Base-by-base conservation (phyloP, 768 basidiomycete genomes). In the Amanita molliuscula region DNA sequence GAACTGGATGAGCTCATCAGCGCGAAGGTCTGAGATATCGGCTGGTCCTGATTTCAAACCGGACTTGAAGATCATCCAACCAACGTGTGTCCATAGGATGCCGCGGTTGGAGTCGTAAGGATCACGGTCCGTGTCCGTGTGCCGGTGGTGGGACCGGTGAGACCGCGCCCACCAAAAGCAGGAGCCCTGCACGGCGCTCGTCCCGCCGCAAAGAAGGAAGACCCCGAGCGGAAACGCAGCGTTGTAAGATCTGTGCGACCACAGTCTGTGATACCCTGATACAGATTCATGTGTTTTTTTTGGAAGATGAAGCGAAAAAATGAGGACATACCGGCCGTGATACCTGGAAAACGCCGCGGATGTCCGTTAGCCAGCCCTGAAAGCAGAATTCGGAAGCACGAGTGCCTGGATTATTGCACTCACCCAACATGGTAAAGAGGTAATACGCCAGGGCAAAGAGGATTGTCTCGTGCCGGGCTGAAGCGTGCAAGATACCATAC, bases 131-230 rank as follows among this genome's bases (percentile, higher is more conserved):
- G 87, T 90, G 66, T 92, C 88, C 55, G 88, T 89, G 58, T 90
- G 75, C 54, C 85, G 80, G 61, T 88, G 87, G 61, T 88, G 87
- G 29, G 87, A 85, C 50, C 88, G 81, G 65, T 92, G 88, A 6
- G 83, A 78, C 44, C 84, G 76, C 13, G 84, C 79, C 88, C 88
- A 92, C 87, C 88, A 92, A 60, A 77, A 81, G 65, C 87, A 87
- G 11, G 88, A 90, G 0, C 88, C 88, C 67, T 92, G 82, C 3
- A 89, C 86, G 3, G 88, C 86, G 60, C 88, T 89, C 28, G 83
- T 78, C 6, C 88, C 88, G 2, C 82, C 86, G 41, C 79, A 68
- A 7, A 88, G 73, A 29, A 91, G 73, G 60, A 82, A 77, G 44
- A 80, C 65, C 61, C 86, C 85, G 13, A 92, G 74, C 25, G 80